Evolutionary conservation across 768 basidiomycete species (phyloP).

Genomic region (Termitomyces bulborhizus): DNA sequence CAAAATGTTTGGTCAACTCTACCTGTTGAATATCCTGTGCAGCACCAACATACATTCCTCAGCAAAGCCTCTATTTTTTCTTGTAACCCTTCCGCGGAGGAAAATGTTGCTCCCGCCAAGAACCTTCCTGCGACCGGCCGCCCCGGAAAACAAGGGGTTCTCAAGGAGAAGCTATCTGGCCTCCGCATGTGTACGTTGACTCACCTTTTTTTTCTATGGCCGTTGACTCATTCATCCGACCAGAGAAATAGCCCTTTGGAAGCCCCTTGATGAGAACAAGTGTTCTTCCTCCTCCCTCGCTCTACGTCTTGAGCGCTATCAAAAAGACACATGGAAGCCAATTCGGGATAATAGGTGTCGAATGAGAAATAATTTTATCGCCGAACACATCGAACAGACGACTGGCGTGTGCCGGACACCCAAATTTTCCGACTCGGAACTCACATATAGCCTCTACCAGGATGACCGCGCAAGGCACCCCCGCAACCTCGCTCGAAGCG

Average conservation of each 20-base stretch:
- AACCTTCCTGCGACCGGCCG: slow-evolving; percentile 38
- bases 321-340: slow-evolving; percentile 41
- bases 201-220: too few relatives aligned
- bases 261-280: slow-evolving; percentile 28
- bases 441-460: slow-evolving; percentile 19
- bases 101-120: slow-evolving; percentile 21
- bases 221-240: background rate
- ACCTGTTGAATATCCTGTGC: background rate
- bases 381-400: slow-evolving; percentile 45
- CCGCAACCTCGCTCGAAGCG: slow-evolving; percentile 34
- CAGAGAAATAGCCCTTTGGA: slow-evolving; percentile 45
- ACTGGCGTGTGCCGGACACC: slow-evolving; percentile 49
- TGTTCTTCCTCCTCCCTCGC: background rate
- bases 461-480: slow-evolving; percentile 41
- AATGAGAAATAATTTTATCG: slow-evolving; percentile 56
- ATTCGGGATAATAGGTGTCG: slow-evolving; percentile 47
- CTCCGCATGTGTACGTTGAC: too few relatives aligned
- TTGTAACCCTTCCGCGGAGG: slow-evolving; percentile 30
- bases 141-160: slow-evolving; percentile 51
- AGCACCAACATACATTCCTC: slow-evolving; percentile 21
- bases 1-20: slow-evolving; percentile 1
- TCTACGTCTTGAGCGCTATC: slow-evolving; percentile 43
- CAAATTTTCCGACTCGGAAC: slow-evolving; percentile 18
- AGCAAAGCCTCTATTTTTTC: slow-evolving; percentile 34
- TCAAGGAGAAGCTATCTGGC: slow-evolving; percentile 43